Percentiles rank a stretch among this genome's conserved stretches.
Evolutionary conservation across 140 eudicot genomes (phyloP).

Genomic region (Eryngium alpinum): DNA sequence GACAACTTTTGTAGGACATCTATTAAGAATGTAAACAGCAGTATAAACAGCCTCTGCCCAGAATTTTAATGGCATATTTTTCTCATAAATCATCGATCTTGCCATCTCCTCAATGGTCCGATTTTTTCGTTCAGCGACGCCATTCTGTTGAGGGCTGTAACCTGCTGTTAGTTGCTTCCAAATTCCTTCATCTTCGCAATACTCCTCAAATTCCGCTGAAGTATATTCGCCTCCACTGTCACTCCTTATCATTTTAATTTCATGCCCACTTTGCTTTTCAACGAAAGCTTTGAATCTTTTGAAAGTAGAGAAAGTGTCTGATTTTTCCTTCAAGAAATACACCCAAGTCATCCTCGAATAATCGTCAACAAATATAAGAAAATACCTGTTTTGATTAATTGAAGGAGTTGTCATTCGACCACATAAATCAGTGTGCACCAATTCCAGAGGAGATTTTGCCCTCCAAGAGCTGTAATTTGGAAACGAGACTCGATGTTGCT

Average conservation of each 20-base stretch:
- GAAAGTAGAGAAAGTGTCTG: neutral
- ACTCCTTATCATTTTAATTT: neutral
- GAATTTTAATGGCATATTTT: neutral
- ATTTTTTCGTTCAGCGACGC: neutral
- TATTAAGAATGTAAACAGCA: neutral
- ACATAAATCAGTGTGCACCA: conserved; percentile 16
- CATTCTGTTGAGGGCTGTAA: neutral
- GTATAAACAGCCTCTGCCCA: conserved; percentile 10
- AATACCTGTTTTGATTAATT: neutral
- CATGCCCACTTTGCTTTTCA: neutral
- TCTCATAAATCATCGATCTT: neutral
- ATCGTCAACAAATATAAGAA: conserved; percentile 6
- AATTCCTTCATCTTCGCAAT: neutral
- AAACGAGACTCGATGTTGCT: conserved; percentile 11
- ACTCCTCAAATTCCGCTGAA: neutral
- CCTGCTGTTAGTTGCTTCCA: neutral
- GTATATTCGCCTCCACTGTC: neutral
- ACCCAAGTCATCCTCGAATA: conserved; percentile 4
- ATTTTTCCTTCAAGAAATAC: neutral
- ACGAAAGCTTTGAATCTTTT: neutral
- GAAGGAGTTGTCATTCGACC: conserved; percentile 11
- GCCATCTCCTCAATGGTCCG: conserved; percentile 2
- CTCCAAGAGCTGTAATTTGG: neutral
- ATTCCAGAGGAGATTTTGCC: conserved; percentile 1
- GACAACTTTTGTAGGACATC: neutral